Conservation (phyloP, 352 stramenopile species). For the Phytophthora sojae region DNA sequence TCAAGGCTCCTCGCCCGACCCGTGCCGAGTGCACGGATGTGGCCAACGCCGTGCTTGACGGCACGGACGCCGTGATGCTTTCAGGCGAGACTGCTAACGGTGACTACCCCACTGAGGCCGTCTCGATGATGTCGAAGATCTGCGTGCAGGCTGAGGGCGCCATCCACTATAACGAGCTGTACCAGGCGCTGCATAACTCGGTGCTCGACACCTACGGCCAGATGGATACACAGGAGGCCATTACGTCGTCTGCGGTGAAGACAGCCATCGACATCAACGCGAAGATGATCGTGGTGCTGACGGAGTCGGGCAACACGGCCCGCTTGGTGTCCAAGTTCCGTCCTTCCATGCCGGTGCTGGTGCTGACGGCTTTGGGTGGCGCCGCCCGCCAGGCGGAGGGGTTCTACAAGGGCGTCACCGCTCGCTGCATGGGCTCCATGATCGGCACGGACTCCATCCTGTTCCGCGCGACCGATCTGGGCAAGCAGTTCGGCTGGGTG, state of each 20-base stretch:
- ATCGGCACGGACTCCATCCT: slow-evolving; percentile 93
- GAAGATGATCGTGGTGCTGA: slow-evolving; percentile 98
- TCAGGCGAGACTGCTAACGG: slow-evolving; percentile 98
- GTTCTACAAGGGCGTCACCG: slow-evolving; percentile 70
- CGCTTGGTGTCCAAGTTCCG: slow-evolving; percentile 96
- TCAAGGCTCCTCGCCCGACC: slow-evolving; percentile 96
- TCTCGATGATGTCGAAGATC: slow-evolving; percentile 96
- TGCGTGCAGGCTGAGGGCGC: slow-evolving; percentile 90
- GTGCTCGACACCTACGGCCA: slow-evolving; percentile 66
- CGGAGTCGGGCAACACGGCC: slow-evolving; percentile 94
- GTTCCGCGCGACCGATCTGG: slow-evolving; percentile 85
- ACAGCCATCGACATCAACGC: slow-evolving; percentile 96
- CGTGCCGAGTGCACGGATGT: slow-evolving; percentile 99
- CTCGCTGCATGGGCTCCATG: slow-evolving; percentile 84
- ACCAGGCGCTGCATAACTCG: slow-evolving; percentile 82
- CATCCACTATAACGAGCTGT: slow-evolving; percentile 92
- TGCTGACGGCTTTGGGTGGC: slow-evolving; percentile 66
- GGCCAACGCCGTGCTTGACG: slow-evolving; percentile 98
- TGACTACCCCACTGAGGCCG: slow-evolving; percentile 94
- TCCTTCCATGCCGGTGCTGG: slow-evolving; percentile 74
- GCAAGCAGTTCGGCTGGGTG: slow-evolving; percentile 90
- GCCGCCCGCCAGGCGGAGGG: slow-evolving; percentile 75
- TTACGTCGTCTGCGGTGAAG: slow-evolving; percentile 97
- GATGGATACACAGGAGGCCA: slow-evolving; percentile 94
- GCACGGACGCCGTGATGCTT: slow-evolving; percentile 98